Conservation (phyloP, 2,329 filamentous ascomycete species). For the Knoxdaviesia capensis region DNA sequence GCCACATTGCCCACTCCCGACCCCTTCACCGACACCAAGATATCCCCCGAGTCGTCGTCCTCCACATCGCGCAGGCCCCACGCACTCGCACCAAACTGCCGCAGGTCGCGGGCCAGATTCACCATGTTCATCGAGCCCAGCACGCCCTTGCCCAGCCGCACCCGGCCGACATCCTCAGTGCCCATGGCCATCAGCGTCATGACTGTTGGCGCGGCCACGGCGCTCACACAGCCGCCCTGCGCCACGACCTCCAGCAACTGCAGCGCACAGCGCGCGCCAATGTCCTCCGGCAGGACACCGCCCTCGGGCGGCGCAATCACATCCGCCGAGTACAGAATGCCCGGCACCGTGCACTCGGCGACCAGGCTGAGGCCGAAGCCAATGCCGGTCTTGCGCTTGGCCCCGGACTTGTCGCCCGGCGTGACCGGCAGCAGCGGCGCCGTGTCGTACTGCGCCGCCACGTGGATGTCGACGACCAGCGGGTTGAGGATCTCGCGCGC, state of each 20-base stretch:
- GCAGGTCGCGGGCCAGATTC: slow-evolving; percentile 63
- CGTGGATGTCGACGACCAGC: slow-evolving; percentile 73
- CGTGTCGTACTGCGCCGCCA: slow-evolving; percentile 61
- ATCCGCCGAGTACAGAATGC: slow-evolving; percentile 77
- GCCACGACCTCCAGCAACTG: slow-evolving; percentile 71
- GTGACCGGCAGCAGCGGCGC: slow-evolving; percentile 32
- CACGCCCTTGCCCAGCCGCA: slow-evolving; percentile 65
- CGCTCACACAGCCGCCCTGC: slow-evolving; percentile 63
- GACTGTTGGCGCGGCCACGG: slow-evolving; percentile 51
- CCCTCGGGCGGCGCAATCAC: slow-evolving; percentile 55
- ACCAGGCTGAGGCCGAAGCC: slow-evolving; percentile 84
- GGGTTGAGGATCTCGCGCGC: slow-evolving; percentile 74
- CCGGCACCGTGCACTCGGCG: slow-evolving; percentile 68
- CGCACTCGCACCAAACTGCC: slow-evolving; percentile 71
- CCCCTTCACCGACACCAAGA: slow-evolving; percentile 82
- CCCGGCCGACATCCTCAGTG: slow-evolving; percentile 76
- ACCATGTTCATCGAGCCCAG: slow-evolving; percentile 66
- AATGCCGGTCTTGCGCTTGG: slow-evolving; percentile 53
- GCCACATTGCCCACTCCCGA: slow-evolving; percentile 88
- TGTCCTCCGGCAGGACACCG: slow-evolving; percentile 71
- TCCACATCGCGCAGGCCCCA: slow-evolving; percentile 72
- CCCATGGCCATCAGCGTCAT: slow-evolving; percentile 95
- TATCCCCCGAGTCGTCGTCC: slow-evolving; percentile 45
- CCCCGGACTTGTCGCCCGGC: slow-evolving; percentile 30
- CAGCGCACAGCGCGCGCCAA: slow-evolving; percentile 73